A percentile compares a stretch with the other conserved stretches of the same genome.
phyloP scores from a whole-genome alignment of 345 rosid genomes.

The Populus tremula region DNA sequence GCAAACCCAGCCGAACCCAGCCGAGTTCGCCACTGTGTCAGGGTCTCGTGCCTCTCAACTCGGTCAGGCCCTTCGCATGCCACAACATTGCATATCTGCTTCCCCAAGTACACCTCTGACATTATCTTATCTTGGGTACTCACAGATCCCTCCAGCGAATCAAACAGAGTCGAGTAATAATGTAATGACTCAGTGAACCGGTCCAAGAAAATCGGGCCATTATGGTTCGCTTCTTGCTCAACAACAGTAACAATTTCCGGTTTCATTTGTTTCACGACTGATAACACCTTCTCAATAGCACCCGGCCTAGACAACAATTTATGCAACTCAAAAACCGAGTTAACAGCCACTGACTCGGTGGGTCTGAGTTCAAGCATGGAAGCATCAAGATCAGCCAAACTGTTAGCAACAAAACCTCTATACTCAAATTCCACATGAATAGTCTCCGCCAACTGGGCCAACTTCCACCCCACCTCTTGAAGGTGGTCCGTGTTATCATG shows the following conservation, averaged over 20 bases:
- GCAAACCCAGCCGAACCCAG: conserved; percentile 60
- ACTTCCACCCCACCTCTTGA: conserved; percentile 68
- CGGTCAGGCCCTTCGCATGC: conserved; percentile 76
- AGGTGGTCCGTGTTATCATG: conserved; percentile 55
- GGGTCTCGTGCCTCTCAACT: conserved; percentile 73
- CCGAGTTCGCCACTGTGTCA: conserved; percentile 62
- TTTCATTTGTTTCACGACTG: conserved; percentile 54
- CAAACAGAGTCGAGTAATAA: conserved; percentile 77
- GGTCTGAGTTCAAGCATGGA: conserved; percentile 62
- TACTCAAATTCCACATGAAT: conserved; percentile 69
- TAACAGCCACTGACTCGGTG: conserved; percentile 66
- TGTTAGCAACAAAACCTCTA: conserved; percentile 70
- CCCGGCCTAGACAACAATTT: conserved; percentile 60
- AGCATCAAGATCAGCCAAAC: conserved; percentile 78
- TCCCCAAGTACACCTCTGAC: conserved; percentile 79
- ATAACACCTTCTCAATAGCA: conserved; percentile 56
- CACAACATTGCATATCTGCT: conserved; percentile 81
- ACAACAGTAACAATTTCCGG: conserved; percentile 75
- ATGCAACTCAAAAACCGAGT: conserved; percentile 82
- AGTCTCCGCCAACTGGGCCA: conserved; percentile 73
- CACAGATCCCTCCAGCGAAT: conserved; percentile 67
- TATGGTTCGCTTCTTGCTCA: conserved; percentile 85
- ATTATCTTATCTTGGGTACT: conserved; percentile 52
- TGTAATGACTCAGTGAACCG: conserved; percentile 84
- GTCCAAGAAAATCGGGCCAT: conserved; percentile 69